Conservation (phyloP, 2,329 filamentous ascomycete genomes). For the Hymenoscyphus scutula region DNA sequence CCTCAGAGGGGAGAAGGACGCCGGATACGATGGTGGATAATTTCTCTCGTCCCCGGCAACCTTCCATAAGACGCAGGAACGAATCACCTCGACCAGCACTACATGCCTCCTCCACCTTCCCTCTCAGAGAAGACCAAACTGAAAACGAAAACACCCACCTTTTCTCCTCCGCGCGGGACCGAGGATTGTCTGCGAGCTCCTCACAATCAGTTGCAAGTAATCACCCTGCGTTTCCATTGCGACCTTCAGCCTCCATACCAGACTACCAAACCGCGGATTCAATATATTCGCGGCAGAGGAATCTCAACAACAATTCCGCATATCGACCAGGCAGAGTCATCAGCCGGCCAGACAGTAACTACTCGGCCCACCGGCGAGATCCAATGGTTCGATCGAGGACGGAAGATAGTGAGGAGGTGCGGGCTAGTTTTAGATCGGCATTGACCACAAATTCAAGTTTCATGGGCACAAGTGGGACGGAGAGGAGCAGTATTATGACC, state of each 20-base stretch:
- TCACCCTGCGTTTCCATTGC: constrained; percentile 19
- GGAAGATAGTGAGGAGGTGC: constrained; percentile 41
- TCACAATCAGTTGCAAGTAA: constrained; percentile 28
- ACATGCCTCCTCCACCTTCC: constrained; percentile 25
- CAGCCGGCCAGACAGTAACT: constrained; percentile 30
- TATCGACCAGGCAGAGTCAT: constrained; percentile 26
- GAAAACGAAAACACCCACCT: constrained; percentile 24
- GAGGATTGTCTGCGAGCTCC: constrained; percentile 33
- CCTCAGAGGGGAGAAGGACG: constrained; percentile 27
- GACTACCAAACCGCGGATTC: constrained; percentile 34
- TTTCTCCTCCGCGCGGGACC: constrained; percentile 23
- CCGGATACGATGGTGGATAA: constrained; percentile 30
- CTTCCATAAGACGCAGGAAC: constrained; percentile 29
- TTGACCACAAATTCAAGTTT: constrained; percentile 58
- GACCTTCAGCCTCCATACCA: constrained; percentile 35
- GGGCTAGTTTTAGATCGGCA: constrained; percentile 59
- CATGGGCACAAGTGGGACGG: constrained; percentile 65
- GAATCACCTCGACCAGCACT: constrained; percentile 30
- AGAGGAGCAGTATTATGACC: constrained; percentile 78
- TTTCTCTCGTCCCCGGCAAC: constrained; percentile 33
- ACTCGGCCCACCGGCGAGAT: constrained; percentile 30
- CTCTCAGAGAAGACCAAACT: constrained; percentile 25
- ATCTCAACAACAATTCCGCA: constrained; percentile 29
- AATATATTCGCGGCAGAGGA: constrained; percentile 32
- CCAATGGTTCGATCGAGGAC: constrained; percentile 26